Percentiles rank a stretch among this genome's conserved stretches.
Evolutionary conservation across 78 protist species (phyloP).

Genomic region (Capsaspora owczarzaki): DNA sequence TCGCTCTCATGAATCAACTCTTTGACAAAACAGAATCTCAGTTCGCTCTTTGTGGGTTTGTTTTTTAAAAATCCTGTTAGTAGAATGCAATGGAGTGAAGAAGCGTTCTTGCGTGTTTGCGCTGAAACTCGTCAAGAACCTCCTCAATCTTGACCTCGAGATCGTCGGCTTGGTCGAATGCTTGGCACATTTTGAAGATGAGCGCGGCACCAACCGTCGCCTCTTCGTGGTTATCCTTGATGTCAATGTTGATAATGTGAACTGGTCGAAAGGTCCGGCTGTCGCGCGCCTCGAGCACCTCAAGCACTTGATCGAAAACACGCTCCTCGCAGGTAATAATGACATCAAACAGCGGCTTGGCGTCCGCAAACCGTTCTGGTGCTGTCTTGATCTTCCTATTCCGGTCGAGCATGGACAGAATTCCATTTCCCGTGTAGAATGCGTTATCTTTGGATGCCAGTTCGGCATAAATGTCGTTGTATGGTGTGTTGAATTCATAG

Average conservation of each 20-base stretch:
- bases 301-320: not conserved
- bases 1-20: no score
- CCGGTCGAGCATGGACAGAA: constrained; percentile 40
- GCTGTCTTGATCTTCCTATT: constrained; percentile 21
- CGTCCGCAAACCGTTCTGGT: constrained; percentile 45
- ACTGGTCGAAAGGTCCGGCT: not conserved
- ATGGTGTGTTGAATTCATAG: constrained; percentile 33
- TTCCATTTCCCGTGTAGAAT: constrained; percentile 19
- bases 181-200: not conserved
- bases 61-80: no score
- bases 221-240: constrained; percentile 5
- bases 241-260: not conserved
- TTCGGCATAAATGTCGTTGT: constrained; percentile 15
- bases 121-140: not conserved
- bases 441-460: not conserved
- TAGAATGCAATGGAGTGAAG: not conserved
- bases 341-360: constrained; percentile 30
- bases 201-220: not conserved
- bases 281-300: not conserved
- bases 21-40: no score
- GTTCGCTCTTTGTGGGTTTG: no score
- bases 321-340: constrained; percentile 44
- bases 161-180: not conserved
- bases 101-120: not conserved
- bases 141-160: not conserved